Base-by-base conservation (phyloP, 2,329 filamentous ascomycete species). In the Alternaria rosae region DNA sequence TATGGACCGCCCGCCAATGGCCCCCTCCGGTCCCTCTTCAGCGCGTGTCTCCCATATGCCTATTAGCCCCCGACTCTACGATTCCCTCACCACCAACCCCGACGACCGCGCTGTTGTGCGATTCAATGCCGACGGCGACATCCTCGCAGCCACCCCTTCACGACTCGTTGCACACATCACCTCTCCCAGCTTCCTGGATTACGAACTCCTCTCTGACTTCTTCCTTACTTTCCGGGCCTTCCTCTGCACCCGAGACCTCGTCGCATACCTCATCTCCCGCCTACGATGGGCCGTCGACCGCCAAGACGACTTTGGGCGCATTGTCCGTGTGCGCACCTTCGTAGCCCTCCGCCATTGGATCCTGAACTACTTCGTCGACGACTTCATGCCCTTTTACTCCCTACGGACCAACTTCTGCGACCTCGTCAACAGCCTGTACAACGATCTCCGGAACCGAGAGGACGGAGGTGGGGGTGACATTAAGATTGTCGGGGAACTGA, bases 331-430 rank as follows among this genome's bases (percentile, higher is more conserved):
- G 15, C 88, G 95, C 43, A 96, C 94, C 0, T 99, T 98, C 81
- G 95, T 97, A 25, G 95, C 95, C 8, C 85, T 98, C 45, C 89
- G 95, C 59, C 95, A 99, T 79, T 99, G 95, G 95, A 94, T 98
- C 59, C 82, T 99, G 65, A 99, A 99, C 78, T 99, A 99, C 79
- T 99, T 98, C 70, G 86, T 92, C 57, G 95, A 99, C 75, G 95
- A 99, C 76, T 99, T 97, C 76, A 88, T 96, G 42, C 80, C 90
- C 23, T 89, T 94, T 75, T 89, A 91, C 74, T 83, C 87, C 45
- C 83, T 98, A 30, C 89, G 94, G 9, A 83, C 87, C 6, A 87
- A 88, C 15, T 97, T 97, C 75, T 97, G 94, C 79, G 84, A 89
- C 30, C 84, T 93, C 9, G 85, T 97, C 61, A 97, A 98, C 76